A percentile compares a stretch with the other conserved stretches of the same genome.
Evolutionary conservation across 257 asterid species (phyloP).

Genomic region (Thymus mandschuricus): DNA sequence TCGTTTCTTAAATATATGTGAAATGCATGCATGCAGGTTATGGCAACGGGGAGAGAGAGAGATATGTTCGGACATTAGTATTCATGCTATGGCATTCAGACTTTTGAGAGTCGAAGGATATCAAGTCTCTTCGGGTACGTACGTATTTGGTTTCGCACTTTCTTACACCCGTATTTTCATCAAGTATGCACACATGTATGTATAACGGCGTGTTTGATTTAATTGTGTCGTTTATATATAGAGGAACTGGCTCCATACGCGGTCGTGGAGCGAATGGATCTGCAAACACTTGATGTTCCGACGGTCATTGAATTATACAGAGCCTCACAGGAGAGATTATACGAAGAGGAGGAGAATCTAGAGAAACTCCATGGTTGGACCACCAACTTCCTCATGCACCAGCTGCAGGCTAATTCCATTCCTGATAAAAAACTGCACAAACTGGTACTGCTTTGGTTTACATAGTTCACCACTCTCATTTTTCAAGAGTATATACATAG

Average conservation of each 20-base stretch:
- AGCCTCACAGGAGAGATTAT: constrained; percentile 45
- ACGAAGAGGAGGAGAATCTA: constrained; percentile 39
- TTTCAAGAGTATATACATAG: no score
- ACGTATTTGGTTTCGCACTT: constrained; percentile 22
- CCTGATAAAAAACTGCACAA: constrained; percentile 33
- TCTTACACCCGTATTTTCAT: no score
- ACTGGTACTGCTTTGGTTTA: constrained; percentile 32
- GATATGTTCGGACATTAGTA: constrained; percentile 27
- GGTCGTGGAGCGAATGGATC: constrained; percentile 29
- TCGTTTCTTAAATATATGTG: no score
- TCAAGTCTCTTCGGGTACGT: constrained; percentile 37
- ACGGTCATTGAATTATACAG: constrained; percentile 48
- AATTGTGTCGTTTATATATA: background rate
- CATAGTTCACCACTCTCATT: no score
- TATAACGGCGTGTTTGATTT: no score
- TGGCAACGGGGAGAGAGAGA: constrained; percentile 39
- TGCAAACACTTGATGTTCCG: constrained; percentile 8
- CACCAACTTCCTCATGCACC: constrained; percentile 36
- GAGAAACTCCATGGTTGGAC: constrained; percentile 45
- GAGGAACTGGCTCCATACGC: constrained; percentile 42
- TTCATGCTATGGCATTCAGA: constrained; percentile 51
- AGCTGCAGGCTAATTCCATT: constrained; percentile 32
- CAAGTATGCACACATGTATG: no score
- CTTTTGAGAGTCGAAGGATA: constrained; percentile 41
- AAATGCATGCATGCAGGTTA: constrained; percentile 7